Conservation (phyloP, 495 filamentous ascomycete genomes). For the Hamigera avellanea region DNA sequence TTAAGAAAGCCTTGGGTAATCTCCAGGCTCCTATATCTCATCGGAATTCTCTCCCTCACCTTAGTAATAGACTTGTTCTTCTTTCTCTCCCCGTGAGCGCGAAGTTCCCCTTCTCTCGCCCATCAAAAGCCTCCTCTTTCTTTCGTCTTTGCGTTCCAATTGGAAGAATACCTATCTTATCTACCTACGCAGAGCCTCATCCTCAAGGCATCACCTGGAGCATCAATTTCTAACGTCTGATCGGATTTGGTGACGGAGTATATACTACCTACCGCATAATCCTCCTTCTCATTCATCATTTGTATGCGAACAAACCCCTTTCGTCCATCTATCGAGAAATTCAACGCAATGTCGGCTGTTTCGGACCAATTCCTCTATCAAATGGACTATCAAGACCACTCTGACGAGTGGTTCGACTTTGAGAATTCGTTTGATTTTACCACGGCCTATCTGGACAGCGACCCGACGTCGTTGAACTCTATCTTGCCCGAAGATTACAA, state of each 20-base stretch:
- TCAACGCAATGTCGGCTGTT: constrained; percentile 12
- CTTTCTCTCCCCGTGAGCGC: not conserved
- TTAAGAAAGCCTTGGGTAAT: too few species aligned
- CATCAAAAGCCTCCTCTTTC: not conserved
- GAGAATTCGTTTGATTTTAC: constrained; percentile 29
- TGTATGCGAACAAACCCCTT: not conserved
- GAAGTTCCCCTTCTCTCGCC: not conserved
- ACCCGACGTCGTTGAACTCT: constrained; percentile 21
- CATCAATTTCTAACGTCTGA: too few species aligned
- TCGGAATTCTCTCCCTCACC: too few species aligned
- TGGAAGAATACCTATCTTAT: not conserved
- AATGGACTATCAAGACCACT: constrained; percentile 12
- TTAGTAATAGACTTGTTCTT: too few species aligned
- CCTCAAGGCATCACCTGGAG: too few species aligned
- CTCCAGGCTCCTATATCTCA: too few species aligned
- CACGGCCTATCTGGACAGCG: constrained; percentile 18
- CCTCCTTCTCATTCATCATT: not conserved
- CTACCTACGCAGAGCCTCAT: too few species aligned
- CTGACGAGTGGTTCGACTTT: constrained; percentile 27
- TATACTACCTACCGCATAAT: not conserved
- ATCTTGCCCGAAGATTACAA: constrained; percentile 23
- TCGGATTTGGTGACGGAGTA: too few species aligned
- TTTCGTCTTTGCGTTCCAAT: not conserved
- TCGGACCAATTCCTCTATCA: constrained; percentile 11
- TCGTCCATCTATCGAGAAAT: too few species aligned